phyloP scores from a whole-genome alignment of 495 filamentous ascomycete genomes.

The Hypoxylon intermedium region DNA sequence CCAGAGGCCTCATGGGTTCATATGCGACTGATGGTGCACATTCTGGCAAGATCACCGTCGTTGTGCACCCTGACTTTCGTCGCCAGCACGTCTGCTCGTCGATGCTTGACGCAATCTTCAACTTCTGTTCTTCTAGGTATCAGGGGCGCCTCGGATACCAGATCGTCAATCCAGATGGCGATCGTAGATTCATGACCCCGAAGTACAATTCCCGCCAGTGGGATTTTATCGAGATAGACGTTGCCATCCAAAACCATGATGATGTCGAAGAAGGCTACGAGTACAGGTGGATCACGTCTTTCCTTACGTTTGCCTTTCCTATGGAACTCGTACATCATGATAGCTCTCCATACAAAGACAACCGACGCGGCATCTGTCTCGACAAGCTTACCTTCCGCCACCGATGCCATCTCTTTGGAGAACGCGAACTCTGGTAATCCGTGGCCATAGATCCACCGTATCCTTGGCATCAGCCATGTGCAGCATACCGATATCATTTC shows the following conservation, averaged over 20 bases:
- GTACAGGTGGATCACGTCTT: slow-evolving; percentile 39
- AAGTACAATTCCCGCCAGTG: slow-evolving; percentile 31
- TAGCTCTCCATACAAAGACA: slow-evolving; percentile 6
- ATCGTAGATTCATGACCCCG: slow-evolving; percentile 27
- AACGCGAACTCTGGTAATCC: too few relatives aligned
- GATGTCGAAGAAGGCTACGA: slow-evolving; percentile 24
- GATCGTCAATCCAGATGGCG: slow-evolving; percentile 39
- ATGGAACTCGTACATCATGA: slow-evolving; percentile 25
- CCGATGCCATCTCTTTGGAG: slow-evolving; percentile 3
- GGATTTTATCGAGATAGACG: slow-evolving; percentile 38
- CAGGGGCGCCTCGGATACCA: slow-evolving; percentile 34
- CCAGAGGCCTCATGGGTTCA: slow-evolving; percentile 23
- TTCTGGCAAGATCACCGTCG: slow-evolving; percentile 41
- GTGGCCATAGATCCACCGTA: too few relatives aligned
- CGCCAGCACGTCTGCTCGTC: slow-evolving; percentile 46
- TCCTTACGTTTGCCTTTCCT: slow-evolving; percentile 36
- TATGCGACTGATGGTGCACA: slow-evolving; percentile 6
- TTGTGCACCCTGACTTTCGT: slow-evolving; percentile 45
- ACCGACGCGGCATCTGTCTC: slow-evolving; percentile 14
- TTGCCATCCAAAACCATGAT: slow-evolving; percentile 27
- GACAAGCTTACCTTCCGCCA: slow-evolving; percentile 35
- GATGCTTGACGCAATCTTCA: slow-evolving; percentile 47
- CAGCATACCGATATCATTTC: too few relatives aligned
- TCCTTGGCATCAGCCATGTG: too few relatives aligned
- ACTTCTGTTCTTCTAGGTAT: slow-evolving; percentile 36